Conservation (phyloP, 2,329 filamentous ascomycete species). For the Talaromyces sp. region DNA sequence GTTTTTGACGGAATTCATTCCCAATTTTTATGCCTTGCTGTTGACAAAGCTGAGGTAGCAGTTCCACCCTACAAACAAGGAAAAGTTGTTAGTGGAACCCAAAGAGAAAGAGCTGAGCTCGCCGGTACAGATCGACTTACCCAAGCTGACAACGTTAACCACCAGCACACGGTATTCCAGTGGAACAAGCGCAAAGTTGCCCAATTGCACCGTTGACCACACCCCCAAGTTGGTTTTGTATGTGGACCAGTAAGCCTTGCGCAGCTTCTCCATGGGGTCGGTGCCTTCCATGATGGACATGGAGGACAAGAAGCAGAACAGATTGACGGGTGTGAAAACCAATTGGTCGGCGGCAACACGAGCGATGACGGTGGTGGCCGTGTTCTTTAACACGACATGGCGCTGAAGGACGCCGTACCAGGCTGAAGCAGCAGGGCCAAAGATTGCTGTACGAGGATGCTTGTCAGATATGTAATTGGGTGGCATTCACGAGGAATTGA, state of each 20-base stretch:
- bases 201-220: slow-evolving; percentile 79
- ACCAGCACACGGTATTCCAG: slow-evolving; percentile 78
- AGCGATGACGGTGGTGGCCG: slow-evolving; percentile 66
- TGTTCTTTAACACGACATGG: slow-evolving; percentile 60
- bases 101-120: not conserved
- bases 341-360: slow-evolving; percentile 78
- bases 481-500: not conserved
- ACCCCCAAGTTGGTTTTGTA: slow-evolving; percentile 81
- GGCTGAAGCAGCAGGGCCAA: slow-evolving; percentile 79
- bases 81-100: slow-evolving; percentile 10
- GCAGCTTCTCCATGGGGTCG: slow-evolving; percentile 63
- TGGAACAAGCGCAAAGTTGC: slow-evolving; percentile 85
- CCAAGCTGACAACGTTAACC: slow-evolving; percentile 74
- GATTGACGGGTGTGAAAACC: slow-evolving; percentile 77
- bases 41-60: slow-evolving; percentile 56
- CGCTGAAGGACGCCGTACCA: slow-evolving; percentile 80
- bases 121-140: slow-evolving; percentile 37
- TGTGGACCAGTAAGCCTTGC: slow-evolving; percentile 65
- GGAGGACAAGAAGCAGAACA: slow-evolving; percentile 73
- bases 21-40: slow-evolving; percentile 33
- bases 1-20: not conserved
- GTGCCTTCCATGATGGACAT: slow-evolving; percentile 79
- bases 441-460: slow-evolving; percentile 55
- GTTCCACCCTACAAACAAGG: slow-evolving; percentile 48
- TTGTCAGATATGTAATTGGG: not conserved